Evolutionary conservation across 768 basidiomycete species (phyloP).

Genomic region (Xerocomus spinulosus): DNA sequence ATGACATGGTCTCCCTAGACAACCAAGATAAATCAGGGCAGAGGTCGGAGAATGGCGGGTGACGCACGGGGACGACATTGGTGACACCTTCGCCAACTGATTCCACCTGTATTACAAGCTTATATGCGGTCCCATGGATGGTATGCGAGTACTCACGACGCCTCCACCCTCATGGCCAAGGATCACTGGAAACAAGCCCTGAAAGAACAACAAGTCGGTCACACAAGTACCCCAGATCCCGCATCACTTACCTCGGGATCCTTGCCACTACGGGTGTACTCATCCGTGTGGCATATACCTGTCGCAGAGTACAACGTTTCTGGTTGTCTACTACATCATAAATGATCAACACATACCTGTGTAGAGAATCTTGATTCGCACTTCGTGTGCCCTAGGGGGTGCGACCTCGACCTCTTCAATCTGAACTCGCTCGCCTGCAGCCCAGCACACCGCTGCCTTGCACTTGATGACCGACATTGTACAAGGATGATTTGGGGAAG

Average conservation of each 20-base stretch:
- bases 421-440: constrained; percentile 77
- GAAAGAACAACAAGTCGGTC: constrained; percentile 11
- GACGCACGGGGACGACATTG: constrained; percentile 51
- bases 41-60: neutral
- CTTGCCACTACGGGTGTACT: constrained; percentile 93
- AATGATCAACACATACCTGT: constrained; percentile 55
- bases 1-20: constrained; percentile 89
- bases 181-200: constrained; percentile 90
- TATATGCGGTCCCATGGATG: neutral
- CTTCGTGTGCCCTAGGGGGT: constrained; percentile 86
- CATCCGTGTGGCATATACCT: constrained; percentile 98
- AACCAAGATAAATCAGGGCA: neutral
- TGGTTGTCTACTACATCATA: constrained; percentile 4
- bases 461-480: constrained; percentile 74
- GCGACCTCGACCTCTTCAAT: constrained; percentile 93
- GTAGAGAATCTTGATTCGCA: constrained; percentile 87
- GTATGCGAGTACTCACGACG: constrained; percentile 50
- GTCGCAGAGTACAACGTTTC: constrained; percentile 1
- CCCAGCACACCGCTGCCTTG: constrained; percentile 97
- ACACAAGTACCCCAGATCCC: constrained; percentile 1
- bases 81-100: constrained; percentile 97
- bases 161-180: constrained; percentile 95
- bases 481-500: constrained; percentile 20
- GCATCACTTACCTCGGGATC: constrained; percentile 74
- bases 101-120: constrained; percentile 72